Conservation (phyloP, 2,329 filamentous ascomycete genomes). For the Monosporascus sp. region DNA sequence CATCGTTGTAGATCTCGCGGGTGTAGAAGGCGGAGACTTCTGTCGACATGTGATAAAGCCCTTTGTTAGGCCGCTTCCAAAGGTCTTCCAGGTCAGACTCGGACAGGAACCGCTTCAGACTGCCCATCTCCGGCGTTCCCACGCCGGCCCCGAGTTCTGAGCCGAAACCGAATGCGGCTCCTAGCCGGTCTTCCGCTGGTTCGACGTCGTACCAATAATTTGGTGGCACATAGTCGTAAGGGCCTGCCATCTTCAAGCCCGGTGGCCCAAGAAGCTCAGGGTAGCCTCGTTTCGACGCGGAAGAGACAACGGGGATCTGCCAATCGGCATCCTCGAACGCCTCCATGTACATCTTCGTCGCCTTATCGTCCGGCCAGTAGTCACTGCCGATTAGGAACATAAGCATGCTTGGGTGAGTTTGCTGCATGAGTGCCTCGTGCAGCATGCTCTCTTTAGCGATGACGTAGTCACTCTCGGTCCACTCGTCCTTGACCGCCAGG, state of each 20-base stretch:
- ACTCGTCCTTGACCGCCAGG: slow-evolving; percentile 34
- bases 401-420: slow-evolving; percentile 53
- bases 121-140: slow-evolving; percentile 53
- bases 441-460: slow-evolving; percentile 50
- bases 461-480: slow-evolving; percentile 48
- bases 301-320: slow-evolving; percentile 51
- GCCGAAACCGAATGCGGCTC: slow-evolving; percentile 58
- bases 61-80: slow-evolving; percentile 48
- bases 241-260: slow-evolving; percentile 62
- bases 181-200: slow-evolving; percentile 33
- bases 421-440: slow-evolving; percentile 56
- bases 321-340: slow-evolving; percentile 47
- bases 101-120: slow-evolving; percentile 48
- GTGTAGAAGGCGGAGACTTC: slow-evolving; percentile 49
- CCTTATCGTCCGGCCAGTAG: slow-evolving; percentile 55
- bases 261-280: slow-evolving; percentile 46
- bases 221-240: slow-evolving; percentile 61
- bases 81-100: slow-evolving; percentile 45
- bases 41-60: slow-evolving; percentile 55
- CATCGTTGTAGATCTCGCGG: slow-evolving; percentile 53
- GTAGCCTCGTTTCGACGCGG: slow-evolving; percentile 50
- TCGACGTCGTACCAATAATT: slow-evolving; percentile 55
- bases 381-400: slow-evolving; percentile 57
- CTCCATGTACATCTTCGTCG: slow-evolving; percentile 46
- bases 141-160: slow-evolving; percentile 58